phyloP scores from a whole-genome alignment of 805 yeast genomes.

The Scheffersomyces coipomensis region DNA sequence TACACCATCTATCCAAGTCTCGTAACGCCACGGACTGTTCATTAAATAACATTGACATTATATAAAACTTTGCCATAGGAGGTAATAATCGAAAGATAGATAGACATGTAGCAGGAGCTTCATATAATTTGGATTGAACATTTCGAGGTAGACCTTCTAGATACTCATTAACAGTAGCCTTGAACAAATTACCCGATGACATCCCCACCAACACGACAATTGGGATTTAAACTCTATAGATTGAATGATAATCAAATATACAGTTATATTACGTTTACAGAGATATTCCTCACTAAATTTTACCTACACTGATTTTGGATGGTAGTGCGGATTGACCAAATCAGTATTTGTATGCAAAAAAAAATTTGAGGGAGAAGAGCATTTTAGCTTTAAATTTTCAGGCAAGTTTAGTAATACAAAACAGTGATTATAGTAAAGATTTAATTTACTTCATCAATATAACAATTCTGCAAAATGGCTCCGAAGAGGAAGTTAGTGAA shows the following conservation, averaged over 20 bases:
- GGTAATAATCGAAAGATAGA: slow-evolving; percentile 91
- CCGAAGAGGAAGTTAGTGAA: slow-evolving; percentile 9
- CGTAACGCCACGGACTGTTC: slow-evolving; percentile 67
- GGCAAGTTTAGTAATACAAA: neutral
- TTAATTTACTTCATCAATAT: too few species aligned
- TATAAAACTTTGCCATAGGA: slow-evolving; percentile 81
- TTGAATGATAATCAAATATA: too few species aligned
- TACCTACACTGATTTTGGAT: too few species aligned
- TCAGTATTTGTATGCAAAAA: too few species aligned
- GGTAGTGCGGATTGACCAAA: too few species aligned
- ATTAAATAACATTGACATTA: slow-evolving; percentile 82
- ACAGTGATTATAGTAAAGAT: too few species aligned
- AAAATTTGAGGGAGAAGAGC: neutral
- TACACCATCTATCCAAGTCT: slow-evolving; percentile 76
- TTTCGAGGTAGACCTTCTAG: slow-evolving; percentile 86
- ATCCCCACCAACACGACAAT: too few species aligned
- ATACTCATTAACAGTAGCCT: slow-evolving; percentile 80
- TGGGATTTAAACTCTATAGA: too few species aligned
- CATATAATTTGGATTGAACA: slow-evolving; percentile 79
- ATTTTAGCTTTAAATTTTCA: too few species aligned
- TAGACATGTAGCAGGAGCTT: slow-evolving; percentile 85
- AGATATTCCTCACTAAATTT: too few species aligned
- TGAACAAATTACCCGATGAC: slow-evolving; percentile 40
- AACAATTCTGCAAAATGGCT: slow-evolving; percentile 8
- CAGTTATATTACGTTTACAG: too few species aligned